phyloP scores from a whole-genome alignment of 2,329 filamentous ascomycete species.

The Cladosporium phlei region DNA sequence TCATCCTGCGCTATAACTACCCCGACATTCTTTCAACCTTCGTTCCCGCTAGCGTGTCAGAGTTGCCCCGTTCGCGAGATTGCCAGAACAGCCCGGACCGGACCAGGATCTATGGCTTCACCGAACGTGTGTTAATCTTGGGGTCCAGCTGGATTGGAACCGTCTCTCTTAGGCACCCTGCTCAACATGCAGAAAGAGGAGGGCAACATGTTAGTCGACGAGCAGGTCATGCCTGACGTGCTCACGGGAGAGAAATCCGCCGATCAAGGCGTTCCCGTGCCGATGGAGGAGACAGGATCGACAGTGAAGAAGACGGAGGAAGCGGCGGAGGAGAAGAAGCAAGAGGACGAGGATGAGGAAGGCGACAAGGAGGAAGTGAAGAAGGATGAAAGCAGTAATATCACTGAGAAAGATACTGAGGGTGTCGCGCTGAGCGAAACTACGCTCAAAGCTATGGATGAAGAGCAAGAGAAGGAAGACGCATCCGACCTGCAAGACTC shows the following conservation, averaged over 20 bases:
- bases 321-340: background rate
- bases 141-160: slow-evolving; percentile 8
- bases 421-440: background rate
- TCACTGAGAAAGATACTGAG: background rate
- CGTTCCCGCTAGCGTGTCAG: slow-evolving; percentile 12
- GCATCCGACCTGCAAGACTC: background rate
- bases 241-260: background rate
- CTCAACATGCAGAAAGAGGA: slow-evolving; percentile 6
- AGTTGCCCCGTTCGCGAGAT: slow-evolving; percentile 10
- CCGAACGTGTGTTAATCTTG: slow-evolving; percentile 2
- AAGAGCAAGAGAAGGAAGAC: background rate
- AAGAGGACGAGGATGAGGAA: background rate
- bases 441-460: background rate
- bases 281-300: background rate
- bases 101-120: slow-evolving; percentile 11
- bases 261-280: background rate
- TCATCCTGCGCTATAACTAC: background rate
- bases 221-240: background rate
- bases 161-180: background rate
- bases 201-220: background rate
- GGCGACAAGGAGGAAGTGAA: background rate
- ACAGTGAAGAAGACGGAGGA: too few relatives aligned
- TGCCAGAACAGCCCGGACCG: slow-evolving; percentile 12
- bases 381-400: background rate
- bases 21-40: slow-evolving; percentile 7